Evolutionary conservation across 371 early-diverging fungal genomes (phyloP).

Genomic region (Zopfochytrium polystomum): DNA sequence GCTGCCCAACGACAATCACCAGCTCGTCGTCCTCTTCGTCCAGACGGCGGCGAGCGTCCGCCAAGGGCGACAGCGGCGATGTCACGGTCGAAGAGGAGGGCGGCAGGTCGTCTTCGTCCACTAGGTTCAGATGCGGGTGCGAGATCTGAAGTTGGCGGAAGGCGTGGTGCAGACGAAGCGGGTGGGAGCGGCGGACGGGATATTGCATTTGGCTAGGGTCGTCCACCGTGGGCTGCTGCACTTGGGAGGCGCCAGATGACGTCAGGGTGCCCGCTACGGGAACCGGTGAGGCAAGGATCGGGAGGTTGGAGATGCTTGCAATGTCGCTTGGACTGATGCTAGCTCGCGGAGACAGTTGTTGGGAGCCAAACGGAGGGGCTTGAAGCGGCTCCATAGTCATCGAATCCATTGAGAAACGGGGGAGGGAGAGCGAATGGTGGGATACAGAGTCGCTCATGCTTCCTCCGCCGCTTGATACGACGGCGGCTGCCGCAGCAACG

Average conservation of each 20-base stretch:
- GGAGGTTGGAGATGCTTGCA: neutral
- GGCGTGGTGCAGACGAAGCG: neutral
- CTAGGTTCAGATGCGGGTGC: neutral
- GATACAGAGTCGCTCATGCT: no score
- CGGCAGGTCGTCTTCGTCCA: neutral
- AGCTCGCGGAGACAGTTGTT: no score
- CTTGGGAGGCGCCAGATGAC: neutral
- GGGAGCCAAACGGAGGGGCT: no score
- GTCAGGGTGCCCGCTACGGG: neutral
- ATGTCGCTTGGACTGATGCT: no score
- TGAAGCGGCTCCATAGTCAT: no score
- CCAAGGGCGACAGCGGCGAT: no score
- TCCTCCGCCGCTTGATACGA: no score
- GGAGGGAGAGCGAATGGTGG: no score
- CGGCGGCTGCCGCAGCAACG: neutral
- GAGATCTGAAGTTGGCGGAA: neutral
- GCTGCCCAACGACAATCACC: neutral
- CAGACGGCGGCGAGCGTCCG: no score
- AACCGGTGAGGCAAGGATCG: neutral
- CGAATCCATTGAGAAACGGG: no score
- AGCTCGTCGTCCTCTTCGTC: conserved; percentile 1
- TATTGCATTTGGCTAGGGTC: neutral
- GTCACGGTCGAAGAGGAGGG: no score
- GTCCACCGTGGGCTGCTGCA: neutral
- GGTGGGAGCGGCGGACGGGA: neutral